Percentiles rank a stretch among this genome's conserved stretches.
Conservation (phyloP, 176 grass and related monocot genomes). For the Miscanthus lutarioriparius region DNA sequence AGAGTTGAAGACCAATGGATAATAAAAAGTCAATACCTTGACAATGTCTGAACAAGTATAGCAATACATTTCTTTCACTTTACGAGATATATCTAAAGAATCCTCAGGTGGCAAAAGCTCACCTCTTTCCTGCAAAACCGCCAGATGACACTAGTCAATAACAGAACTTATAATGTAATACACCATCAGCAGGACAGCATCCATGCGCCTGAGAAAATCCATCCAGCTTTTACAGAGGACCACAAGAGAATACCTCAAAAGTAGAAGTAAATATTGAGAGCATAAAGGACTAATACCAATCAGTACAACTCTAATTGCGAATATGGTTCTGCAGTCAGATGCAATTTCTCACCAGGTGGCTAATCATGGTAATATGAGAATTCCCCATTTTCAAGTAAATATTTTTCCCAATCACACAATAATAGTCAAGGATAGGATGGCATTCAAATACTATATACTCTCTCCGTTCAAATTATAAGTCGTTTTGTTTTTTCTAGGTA, state of each 20-base stretch:
- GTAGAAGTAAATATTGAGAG: conserved; percentile 5
- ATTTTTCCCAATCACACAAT: neutral
- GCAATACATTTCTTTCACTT: conserved; percentile 93
- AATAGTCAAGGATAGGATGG: conserved; percentile 18
- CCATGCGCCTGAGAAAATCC: neutral
- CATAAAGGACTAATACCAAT: conserved; percentile 20
- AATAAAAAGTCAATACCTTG: conserved; percentile 63
- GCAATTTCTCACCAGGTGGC: conserved; percentile 19
- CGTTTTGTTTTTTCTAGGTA: too few species aligned
- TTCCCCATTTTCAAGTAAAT: conserved; percentile 10
- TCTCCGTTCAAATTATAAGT: neutral
- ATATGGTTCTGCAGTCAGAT: conserved; percentile 12
- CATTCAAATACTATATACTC: neutral
- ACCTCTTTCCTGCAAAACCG: conserved; percentile 79
- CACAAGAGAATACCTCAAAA: neutral
- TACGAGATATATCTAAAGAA: conserved; percentile 83
- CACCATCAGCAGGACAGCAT: conserved; percentile 2
- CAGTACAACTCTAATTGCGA: neutral
- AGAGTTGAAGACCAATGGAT: conserved; percentile 2
- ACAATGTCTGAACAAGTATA: conserved; percentile 94
- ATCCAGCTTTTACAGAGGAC: neutral
- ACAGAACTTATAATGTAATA: conserved; percentile 24
- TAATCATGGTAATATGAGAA: neutral
- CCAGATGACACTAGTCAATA: conserved; percentile 30
- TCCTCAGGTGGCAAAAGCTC: conserved; percentile 94